Base-by-base conservation (phyloP, 345 rosid genomes). In the Brassica juncea region DNA sequence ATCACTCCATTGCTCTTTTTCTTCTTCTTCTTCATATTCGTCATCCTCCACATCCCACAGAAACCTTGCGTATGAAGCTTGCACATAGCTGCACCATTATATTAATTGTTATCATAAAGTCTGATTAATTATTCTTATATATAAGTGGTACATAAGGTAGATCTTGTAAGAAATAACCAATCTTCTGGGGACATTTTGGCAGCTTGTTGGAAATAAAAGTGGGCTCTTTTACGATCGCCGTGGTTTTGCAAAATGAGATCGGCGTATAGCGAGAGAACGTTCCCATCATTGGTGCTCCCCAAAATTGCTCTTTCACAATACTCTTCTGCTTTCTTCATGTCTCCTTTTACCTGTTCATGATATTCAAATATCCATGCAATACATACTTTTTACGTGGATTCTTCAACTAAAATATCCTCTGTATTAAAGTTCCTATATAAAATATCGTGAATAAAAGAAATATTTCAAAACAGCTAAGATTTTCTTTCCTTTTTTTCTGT, bases 1-100 rank as follows among this genome's bases (percentile, higher is more conserved):
- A 15, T 73, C 70, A 79, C 65, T 73, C 8, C 0, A 21, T 6
- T 35, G 49, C 15, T 78, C 74, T 23, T 66, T 11, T 27, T 72
- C 83, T 39, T 70, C 83, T 35, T 57, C 60, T 16, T 77, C 82
- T 59, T 78, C 86, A 0, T 86, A 82, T 30, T 85, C 87, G 21
- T 79, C 86, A 2, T 90, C 92, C 19, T 89, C 92, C 42, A 73
- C 83, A 76, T 90, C 97, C 95, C 93, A 89, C 5, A 90, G 80
- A 76, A 91, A 90, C 66, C 65, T 86, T 28, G 97, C 97, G 81
- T 90, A 91, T 69, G 98, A 89, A 66, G 90, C 92, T 59, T 82
- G 85, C 66, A 90, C 86, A 76, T 82, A 88, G 71, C 97, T 93
- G 86, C 83, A 78, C 15, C 15, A 61, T 35, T 23, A 21, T 68